Percentiles rank a stretch among this genome's conserved stretches.
phyloP scores from a whole-genome alignment of 345 rosid genomes.

The Passiflora organensis region DNA sequence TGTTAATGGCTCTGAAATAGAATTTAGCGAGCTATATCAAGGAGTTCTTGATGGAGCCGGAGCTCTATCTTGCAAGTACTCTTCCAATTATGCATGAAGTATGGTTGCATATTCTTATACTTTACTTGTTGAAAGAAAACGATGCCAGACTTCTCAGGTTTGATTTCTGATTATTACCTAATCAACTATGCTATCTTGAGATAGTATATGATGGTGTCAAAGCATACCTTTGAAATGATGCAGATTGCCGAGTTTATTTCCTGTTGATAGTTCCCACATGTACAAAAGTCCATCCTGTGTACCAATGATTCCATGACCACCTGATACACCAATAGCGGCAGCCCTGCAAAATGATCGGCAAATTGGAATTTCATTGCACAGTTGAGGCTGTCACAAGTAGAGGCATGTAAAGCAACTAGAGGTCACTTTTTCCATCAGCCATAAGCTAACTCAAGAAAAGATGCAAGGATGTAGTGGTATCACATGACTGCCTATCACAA shows the following conservation, averaged over 20 bases:
- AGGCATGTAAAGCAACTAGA: too few species aligned
- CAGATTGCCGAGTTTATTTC: constrained; percentile 51
- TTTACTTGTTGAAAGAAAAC: background rate
- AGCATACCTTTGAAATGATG: constrained; percentile 70
- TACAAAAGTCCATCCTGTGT: constrained; percentile 67
- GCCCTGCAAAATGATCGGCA: constrained; percentile 43
- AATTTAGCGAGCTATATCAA: background rate
- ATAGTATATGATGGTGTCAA: background rate
- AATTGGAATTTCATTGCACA: too few species aligned
- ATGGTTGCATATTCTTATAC: too few species aligned
- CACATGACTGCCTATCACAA: too few species aligned
- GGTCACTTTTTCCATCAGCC: too few species aligned
- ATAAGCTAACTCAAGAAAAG: too few species aligned
- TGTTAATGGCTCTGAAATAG: background rate
- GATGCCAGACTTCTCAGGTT: background rate
- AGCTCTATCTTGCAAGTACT: too few species aligned
- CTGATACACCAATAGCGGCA: constrained; percentile 37
- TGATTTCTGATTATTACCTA: constrained; percentile 4
- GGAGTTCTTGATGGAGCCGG: background rate
- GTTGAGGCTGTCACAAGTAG: too few species aligned
- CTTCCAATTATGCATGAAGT: too few species aligned
- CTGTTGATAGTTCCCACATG: constrained; percentile 66
- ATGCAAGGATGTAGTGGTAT: too few species aligned
- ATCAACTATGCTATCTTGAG: background rate
- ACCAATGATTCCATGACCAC: constrained; percentile 66